Base-by-base conservation (phyloP, 129 eudicot genomes). In the Escallonia rubra region DNA sequence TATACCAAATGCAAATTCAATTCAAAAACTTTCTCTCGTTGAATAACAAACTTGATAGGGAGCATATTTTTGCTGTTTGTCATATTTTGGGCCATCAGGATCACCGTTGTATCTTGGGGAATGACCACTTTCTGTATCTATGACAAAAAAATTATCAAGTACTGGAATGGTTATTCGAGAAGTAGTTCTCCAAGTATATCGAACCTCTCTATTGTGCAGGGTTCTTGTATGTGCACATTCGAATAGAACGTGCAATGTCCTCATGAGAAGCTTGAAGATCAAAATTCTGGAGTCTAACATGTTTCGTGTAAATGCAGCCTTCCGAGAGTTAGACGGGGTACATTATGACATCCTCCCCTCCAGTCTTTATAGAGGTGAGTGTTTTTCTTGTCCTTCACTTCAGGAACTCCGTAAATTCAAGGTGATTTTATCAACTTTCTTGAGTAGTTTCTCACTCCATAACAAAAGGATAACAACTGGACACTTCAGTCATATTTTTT, bases 151-250 rank as follows among this genome's bases (percentile, higher is more conserved):
- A 14, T 43, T 71, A 41, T 57, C 76, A 3, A 59, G 9, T 50
- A 70, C 81, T 7, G 72, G 72, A 65, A 14, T 48, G n/a, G 44
- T 77, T 12, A 13, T 77, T 45, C 67, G 55, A 12, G 76, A 71
- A 70, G 76, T 73, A 50, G 67, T 77, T n/a, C 43, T 59, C 51
- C 51, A 42, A 42, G 58, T 65, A 13, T 70, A 67, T 39, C 53
- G n/a, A 43, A 45, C 63, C 41, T 48, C 55, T 4, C 61, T 69
- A 5, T 42, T 40, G 8, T 57, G 46, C 41, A 47, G 73, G 46
- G 50, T 78, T 66, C 82, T 78, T 72, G 34, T 78, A 14, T 72
- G 82, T 43, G 77, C 82, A 4, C 82, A 77, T 14, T 3, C 39
- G 61, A 78, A 78, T 66, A 65, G 11, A 10, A 61, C 74, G 1